A percentile compares a stretch with the other conserved stretches of the same genome.
phyloP scores from a whole-genome alignment of 306 rosid genomes.

The Canavalia ensiformis region DNA sequence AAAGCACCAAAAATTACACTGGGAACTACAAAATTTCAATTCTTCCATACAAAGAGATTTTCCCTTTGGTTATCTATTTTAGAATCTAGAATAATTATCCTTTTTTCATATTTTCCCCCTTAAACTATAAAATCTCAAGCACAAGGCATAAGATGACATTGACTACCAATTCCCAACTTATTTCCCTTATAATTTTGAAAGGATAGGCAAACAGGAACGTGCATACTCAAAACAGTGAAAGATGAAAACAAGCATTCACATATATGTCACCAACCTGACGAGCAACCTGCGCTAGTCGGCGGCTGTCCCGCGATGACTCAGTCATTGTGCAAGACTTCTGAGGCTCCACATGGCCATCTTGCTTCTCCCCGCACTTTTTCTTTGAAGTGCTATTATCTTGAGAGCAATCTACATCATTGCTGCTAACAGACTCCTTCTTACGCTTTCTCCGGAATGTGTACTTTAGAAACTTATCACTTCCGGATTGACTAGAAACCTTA shows the following conservation, averaged over 20 bases:
- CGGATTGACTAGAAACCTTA: constrained; percentile 56
- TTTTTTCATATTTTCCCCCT: background rate
- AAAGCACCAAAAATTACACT: constrained; percentile 1
- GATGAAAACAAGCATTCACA: constrained; percentile 45
- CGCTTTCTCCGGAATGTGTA: constrained; percentile 86
- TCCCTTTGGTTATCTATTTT: background rate
- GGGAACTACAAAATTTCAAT: background rate
- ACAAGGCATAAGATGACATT: background rate
- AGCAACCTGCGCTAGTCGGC: constrained; percentile 76
- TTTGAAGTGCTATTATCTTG: constrained; percentile 54
- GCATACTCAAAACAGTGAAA: constrained; percentile 32
- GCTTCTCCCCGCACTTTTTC: constrained; percentile 58
- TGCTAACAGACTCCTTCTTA: constrained; percentile 70
- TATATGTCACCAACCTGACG: constrained; percentile 71
- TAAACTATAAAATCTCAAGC: constrained; percentile 8
- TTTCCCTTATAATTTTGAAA: constrained; percentile 29
- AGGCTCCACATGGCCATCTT: constrained; percentile 58
- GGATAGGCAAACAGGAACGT: constrained; percentile 21
- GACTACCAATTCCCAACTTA: background rate
- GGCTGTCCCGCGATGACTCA: constrained; percentile 69
- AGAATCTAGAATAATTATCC: background rate
- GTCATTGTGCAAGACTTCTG: constrained; percentile 61
- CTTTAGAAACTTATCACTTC: constrained; percentile 68
- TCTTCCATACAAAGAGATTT: background rate
- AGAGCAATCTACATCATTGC: constrained; percentile 55